These are phyloP conservation scores for Athelia psychrophila DNA, from an alignment of 1,284 basidiomycete species.

Conservation along the genomic window DNA sequence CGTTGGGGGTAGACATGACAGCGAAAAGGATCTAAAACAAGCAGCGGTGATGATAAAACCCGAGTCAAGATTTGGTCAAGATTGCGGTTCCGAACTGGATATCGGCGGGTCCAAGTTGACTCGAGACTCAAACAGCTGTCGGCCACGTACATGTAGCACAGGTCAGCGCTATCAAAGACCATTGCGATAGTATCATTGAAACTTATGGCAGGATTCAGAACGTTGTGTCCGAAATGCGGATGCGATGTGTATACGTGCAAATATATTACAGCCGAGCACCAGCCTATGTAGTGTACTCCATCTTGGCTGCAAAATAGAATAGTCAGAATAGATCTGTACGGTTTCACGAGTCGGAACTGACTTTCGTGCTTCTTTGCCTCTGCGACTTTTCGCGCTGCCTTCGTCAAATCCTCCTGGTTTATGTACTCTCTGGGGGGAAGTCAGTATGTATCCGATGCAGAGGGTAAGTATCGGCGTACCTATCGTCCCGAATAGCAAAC, in stretches of 20 bases:
- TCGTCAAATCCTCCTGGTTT: conserved; percentile 94
- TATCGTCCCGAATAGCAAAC: conserved; percentile 97
- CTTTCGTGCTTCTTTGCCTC: conserved; percentile 97
- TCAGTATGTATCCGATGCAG: conserved; percentile 4
- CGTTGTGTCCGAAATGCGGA: too few species aligned
- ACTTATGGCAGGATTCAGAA: too few species aligned
- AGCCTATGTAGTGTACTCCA: conserved; percentile 51
- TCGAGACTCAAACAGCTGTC: too few species aligned
- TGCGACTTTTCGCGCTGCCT: conserved; percentile 95
- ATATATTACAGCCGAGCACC: conserved; percentile 1
- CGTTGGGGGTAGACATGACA: too few species aligned
- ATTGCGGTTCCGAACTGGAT: too few species aligned
- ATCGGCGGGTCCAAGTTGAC: too few species aligned
- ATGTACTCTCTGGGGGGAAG: conserved; percentile 71
- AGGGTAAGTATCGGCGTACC: conserved; percentile 41
- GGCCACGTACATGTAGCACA: too few species aligned
- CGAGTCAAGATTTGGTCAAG: too few species aligned
- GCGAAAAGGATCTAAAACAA: too few species aligned
- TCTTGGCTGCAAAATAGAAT: conserved; percentile 40
- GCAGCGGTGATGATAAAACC: too few species aligned
- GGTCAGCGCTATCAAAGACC: too few species aligned
- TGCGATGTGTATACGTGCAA: not conserved
- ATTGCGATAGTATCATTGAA: too few species aligned
- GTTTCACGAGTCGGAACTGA: conserved; percentile 33
- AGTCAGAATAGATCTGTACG: conserved; percentile 5